These are phyloP conservation scores for Arachnopeziza araneosa DNA, from an alignment of 2,329 filamentous ascomycete species.

Conservation along the genomic window DNA sequence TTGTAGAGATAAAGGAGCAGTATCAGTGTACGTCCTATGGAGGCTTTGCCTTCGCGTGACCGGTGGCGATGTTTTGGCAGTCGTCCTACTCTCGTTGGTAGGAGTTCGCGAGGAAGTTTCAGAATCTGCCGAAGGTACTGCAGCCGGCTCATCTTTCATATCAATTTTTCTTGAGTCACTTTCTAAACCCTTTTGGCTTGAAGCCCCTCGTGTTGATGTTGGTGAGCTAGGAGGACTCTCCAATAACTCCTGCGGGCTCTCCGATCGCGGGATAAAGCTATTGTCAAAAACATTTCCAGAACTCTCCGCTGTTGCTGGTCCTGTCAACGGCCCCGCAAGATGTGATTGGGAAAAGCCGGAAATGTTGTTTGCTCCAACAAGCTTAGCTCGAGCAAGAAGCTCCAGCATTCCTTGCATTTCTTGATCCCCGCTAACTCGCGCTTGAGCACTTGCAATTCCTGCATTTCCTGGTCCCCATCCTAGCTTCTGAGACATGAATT, in stretches of 20 bases:
- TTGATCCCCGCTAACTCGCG: slow-evolving; percentile 72
- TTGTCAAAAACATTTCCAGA: slow-evolving; percentile 78
- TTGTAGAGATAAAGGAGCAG: slow-evolving; percentile 67
- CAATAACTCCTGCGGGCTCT: slow-evolving; percentile 46
- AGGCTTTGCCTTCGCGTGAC: slow-evolving; percentile 59
- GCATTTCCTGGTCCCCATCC: slow-evolving; percentile 69
- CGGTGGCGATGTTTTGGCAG: slow-evolving; percentile 48
- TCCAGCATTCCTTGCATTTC: slow-evolving; percentile 91
- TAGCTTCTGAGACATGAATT: slow-evolving; percentile 86
- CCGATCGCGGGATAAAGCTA: slow-evolving; percentile 58
- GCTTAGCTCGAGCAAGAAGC: slow-evolving; percentile 72
- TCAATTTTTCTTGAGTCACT: slow-evolving; percentile 13
- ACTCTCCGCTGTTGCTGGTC: slow-evolving; percentile 65
- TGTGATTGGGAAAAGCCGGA: slow-evolving; percentile 41
- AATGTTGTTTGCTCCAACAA: slow-evolving; percentile 65
- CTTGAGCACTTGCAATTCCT: slow-evolving; percentile 76
- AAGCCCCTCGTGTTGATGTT: slow-evolving; percentile 14
- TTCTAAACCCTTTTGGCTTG: neutral
- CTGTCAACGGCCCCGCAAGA: slow-evolving; percentile 64
- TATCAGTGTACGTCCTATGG: slow-evolving; percentile 85
- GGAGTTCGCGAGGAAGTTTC: slow-evolving; percentile 48
- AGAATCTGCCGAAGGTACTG: slow-evolving; percentile 31
- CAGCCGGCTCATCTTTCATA: slow-evolving; percentile 14
- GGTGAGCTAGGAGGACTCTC: slow-evolving; percentile 25
- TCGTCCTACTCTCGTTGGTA: slow-evolving; percentile 51